phyloP scores from a whole-genome alignment of 2,329 filamentous ascomycete genomes.

The Aspergillus sergii region DNA sequence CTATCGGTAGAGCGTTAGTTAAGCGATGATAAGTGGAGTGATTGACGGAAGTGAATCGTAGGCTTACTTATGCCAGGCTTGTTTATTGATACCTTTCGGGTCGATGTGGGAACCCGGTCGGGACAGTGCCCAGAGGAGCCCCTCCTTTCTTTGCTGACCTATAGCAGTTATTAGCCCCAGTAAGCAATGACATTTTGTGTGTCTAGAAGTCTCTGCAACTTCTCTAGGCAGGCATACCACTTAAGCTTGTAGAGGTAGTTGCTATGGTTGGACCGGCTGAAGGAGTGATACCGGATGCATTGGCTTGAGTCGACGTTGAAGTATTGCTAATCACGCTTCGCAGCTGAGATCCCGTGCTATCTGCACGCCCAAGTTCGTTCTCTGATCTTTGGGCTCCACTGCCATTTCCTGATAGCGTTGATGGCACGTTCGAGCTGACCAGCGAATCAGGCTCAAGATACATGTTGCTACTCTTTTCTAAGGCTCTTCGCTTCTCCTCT shows the following conservation, averaged over 20 bases:
- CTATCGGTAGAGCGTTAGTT: conserved; percentile 47
- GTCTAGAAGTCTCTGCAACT: neutral
- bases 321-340: conserved; percentile 53
- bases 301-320: conserved; percentile 44
- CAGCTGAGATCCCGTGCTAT: conserved; percentile 73
- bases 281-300: conserved; percentile 11
- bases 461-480: conserved; percentile 82
- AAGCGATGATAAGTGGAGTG: neutral
- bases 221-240: conserved; percentile 43
- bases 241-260: conserved; percentile 25
- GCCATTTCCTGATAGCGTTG: conserved; percentile 35
- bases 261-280: conserved; percentile 26
- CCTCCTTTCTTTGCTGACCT: conserved; percentile 82
- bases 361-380: conserved; percentile 70
- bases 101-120: conserved; percentile 92
- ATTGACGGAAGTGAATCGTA: neutral
- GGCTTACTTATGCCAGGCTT: conserved; percentile 93
- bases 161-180: conserved; percentile 57
- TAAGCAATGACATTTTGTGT: neutral
- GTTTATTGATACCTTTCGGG: conserved; percentile 91
- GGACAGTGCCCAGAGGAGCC: conserved; percentile 90
- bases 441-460: conserved; percentile 71
- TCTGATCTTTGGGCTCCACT: conserved; percentile 63
- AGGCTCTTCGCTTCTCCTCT: conserved; percentile 85
- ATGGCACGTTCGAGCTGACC: conserved; percentile 42